A percentile compares a stretch with the other conserved stretches of the same genome.
phyloP scores from a whole-genome alignment of 2,329 filamentous ascomycete genomes.

The Proliferodiscus dingleyae region DNA sequence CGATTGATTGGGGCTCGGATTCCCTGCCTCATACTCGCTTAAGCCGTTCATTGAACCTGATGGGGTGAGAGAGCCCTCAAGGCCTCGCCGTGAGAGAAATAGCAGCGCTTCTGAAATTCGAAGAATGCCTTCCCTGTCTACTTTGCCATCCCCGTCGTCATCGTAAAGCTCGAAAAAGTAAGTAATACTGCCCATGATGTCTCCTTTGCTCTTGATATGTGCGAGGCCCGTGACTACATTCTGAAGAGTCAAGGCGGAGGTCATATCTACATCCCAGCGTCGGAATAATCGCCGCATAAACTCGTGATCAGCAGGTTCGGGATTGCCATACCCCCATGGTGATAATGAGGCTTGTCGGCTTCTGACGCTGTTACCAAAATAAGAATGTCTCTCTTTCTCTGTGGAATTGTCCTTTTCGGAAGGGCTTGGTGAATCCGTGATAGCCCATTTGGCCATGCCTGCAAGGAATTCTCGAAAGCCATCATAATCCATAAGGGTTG shows the following conservation, averaged over 20 bases:
- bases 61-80: slow-evolving; percentile 70
- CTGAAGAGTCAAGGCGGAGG: slow-evolving; percentile 75
- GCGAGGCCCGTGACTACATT: slow-evolving; percentile 90
- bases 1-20: slow-evolving; percentile 29
- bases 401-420: slow-evolving; percentile 42
- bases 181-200: slow-evolving; percentile 96
- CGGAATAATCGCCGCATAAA: slow-evolving; percentile 85
- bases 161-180: slow-evolving; percentile 99
- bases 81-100: slow-evolving; percentile 83
- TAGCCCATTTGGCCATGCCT: slow-evolving; percentile 85
- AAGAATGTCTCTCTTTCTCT: slow-evolving; percentile 54
- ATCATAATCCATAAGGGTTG: slow-evolving; percentile 94
- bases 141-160: slow-evolving; percentile 82
- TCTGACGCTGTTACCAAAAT: slow-evolving; percentile 52
- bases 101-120: slow-evolving; percentile 90
- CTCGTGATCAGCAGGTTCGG: slow-evolving; percentile 84
- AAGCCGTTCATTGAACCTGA: slow-evolving; percentile 54
- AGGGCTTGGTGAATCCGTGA: slow-evolving; percentile 74
- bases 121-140: slow-evolving; percentile 91
- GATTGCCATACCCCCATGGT: slow-evolving; percentile 53
- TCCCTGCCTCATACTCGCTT: slow-evolving; percentile 37
- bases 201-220: slow-evolving; percentile 83
- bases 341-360: slow-evolving; percentile 28
- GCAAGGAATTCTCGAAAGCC: slow-evolving; percentile 93
- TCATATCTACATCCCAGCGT: slow-evolving; percentile 79